phyloP scores from a whole-genome alignment of 768 basidiomycete species.

The Kwoniella bestiolae region DNA sequence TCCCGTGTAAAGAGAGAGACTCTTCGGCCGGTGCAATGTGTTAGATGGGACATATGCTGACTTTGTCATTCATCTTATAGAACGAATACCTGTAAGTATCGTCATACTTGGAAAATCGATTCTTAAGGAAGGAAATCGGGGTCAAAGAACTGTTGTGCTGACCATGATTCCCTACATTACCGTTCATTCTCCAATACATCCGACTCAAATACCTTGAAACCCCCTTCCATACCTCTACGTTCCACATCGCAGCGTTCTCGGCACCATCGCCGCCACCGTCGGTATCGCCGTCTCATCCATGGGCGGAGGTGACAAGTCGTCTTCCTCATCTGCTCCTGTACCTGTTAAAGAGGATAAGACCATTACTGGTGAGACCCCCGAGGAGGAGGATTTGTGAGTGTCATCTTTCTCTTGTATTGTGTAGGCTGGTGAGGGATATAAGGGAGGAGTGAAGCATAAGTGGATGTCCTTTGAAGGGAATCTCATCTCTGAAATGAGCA shows the following conservation, averaged over 20 bases:
- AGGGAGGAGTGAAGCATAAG: not conserved
- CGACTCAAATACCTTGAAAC: not conserved
- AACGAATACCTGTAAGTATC: constrained; percentile 57
- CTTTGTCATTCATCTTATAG: constrained; percentile 18
- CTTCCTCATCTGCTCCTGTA: constrained; percentile 25
- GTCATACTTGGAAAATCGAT: too few relatives aligned
- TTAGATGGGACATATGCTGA: not conserved
- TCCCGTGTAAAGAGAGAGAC: not conserved
- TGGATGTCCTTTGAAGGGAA: too few relatives aligned
- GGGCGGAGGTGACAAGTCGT: constrained; percentile 37
- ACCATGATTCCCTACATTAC: not conserved
- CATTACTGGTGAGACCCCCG: constrained; percentile 39
- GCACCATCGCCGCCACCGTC: constrained; percentile 50
- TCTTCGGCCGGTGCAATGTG: not conserved
- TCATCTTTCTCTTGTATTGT: not conserved
- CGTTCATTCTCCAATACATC: not conserved
- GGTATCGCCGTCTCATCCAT: constrained; percentile 38
- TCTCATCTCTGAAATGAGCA: too few relatives aligned
- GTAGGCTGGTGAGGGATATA: not conserved
- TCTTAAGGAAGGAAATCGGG: not conserved
- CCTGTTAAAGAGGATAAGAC: constrained; percentile 33
- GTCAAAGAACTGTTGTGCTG: not conserved
- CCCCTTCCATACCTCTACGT: not conserved
- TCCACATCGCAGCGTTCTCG: constrained; percentile 44
- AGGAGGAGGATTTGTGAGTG: constrained; percentile 57